phyloP scores from a whole-genome alignment of 1,284 basidiomycete species.

The Ustilago loliicola region DNA sequence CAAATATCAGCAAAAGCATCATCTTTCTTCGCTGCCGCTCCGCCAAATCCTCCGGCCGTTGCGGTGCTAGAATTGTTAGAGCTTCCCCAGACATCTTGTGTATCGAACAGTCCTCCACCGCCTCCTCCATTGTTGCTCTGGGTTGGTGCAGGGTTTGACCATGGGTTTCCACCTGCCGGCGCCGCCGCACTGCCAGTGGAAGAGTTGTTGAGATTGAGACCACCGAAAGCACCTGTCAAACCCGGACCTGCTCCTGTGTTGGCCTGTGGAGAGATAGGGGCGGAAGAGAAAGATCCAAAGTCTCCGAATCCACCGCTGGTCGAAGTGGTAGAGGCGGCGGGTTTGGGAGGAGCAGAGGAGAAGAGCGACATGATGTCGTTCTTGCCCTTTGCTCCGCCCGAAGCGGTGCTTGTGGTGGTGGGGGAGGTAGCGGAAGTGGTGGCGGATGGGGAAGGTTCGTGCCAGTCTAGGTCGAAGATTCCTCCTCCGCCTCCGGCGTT shows the following conservation, averaged over 20 bases:
- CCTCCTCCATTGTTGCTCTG: neutral
- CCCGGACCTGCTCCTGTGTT: constrained; percentile 2
- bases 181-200: neutral
- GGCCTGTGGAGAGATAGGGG: neutral
- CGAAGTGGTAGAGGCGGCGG: constrained; percentile 7
- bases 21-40: constrained; percentile 46
- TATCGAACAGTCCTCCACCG: constrained; percentile 49
- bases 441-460: constrained; percentile 67
- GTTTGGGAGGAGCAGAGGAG: constrained; percentile 8
- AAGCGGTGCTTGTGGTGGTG: constrained; percentile 70
- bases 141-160: constrained; percentile 10
- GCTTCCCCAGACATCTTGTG: constrained; percentile 61
- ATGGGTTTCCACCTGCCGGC: constrained; percentile 16
- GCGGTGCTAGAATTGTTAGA: neutral
- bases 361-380: constrained; percentile 89
- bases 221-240: constrained; percentile 28
- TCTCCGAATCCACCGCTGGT: constrained; percentile 26
- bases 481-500: constrained; percentile 74
- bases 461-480: constrained; percentile 87
- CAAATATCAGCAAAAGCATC: constrained; percentile 70
- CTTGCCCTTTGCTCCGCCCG: constrained; percentile 72
- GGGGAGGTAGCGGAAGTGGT: constrained; percentile 59
- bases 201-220: constrained; percentile 22
- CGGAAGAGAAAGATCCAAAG: constrained; percentile 32
- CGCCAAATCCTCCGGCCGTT: neutral